Percentiles rank a stretch among this genome's conserved stretches.
Evolutionary conservation across 306 rosid species (phyloP).

Genomic region (barrel medic (Medicago truncatula)): DNA sequence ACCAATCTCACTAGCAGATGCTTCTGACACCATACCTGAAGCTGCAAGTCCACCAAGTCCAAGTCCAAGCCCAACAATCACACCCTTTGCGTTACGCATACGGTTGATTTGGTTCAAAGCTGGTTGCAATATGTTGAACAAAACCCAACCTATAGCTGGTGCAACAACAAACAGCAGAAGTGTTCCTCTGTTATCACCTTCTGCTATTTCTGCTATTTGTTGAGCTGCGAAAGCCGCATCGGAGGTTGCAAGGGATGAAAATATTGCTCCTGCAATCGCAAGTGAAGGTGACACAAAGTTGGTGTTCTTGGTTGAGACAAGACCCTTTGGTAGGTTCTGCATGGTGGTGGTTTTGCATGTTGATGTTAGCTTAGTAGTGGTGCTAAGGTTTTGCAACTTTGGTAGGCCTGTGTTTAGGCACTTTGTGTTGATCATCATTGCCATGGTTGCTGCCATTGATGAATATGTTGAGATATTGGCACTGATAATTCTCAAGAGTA

Average conservation of each 20-base stretch:
- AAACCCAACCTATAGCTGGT: constrained; percentile 93
- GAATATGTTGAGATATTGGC: not conserved
- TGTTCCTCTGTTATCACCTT: constrained; percentile 80
- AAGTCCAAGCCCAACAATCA: constrained; percentile 42
- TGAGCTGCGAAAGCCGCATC: constrained; percentile 85
- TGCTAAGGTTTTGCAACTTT: constrained; percentile 49
- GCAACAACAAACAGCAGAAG: no score
- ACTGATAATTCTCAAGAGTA: constrained; percentile 4
- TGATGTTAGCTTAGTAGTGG: constrained; percentile 44
- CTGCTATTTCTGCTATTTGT: constrained; percentile 75
- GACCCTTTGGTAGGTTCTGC: constrained; percentile 67
- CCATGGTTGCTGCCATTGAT: constrained; percentile 84
- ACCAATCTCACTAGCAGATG: constrained; percentile 66
- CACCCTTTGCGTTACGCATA: constrained; percentile 66
- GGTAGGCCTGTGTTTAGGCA: constrained; percentile 51
- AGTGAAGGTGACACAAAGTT: constrained; percentile 34
- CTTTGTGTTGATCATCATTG: constrained; percentile 74
- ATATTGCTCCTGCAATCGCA: constrained; percentile 84
- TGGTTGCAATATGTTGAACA: constrained; percentile 88
- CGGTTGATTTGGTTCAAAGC: constrained; percentile 84
- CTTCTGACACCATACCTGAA: constrained; percentile 52
- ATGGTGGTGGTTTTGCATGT: constrained; percentile 53
- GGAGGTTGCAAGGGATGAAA: constrained; percentile 58
- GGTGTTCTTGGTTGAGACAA: constrained; percentile 1
- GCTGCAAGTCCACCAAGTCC: constrained; percentile 47